These are phyloP conservation scores for Euphorbia peplus DNA, from an alignment of 345 rosid species.

Conservation along the genomic window DNA sequence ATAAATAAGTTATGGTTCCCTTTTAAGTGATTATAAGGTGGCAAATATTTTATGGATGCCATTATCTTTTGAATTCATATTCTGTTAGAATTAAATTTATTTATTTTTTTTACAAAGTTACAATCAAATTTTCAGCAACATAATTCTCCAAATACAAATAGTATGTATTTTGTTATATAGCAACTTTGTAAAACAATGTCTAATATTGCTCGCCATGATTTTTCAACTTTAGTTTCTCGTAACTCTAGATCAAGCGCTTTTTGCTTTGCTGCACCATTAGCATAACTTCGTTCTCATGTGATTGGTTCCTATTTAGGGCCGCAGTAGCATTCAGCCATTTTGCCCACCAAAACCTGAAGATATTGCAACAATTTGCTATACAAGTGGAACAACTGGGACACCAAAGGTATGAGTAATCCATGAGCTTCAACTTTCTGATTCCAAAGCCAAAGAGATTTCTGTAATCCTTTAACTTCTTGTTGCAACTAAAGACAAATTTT, in stretches of 20 bases:
- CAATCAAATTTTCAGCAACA: too few relatives aligned
- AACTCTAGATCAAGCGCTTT: background rate
- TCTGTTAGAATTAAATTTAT: too few relatives aligned
- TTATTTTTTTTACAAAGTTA: too few relatives aligned
- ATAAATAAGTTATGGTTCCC: too few relatives aligned
- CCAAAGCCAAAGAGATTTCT: background rate
- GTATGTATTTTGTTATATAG: too few relatives aligned
- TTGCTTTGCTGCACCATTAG: background rate
- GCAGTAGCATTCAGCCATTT: conserved; percentile 60
- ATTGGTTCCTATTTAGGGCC: conserved; percentile 58
- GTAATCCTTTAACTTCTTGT: conserved; percentile 13
- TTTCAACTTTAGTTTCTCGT: background rate
- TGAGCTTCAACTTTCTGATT: conserved; percentile 20
- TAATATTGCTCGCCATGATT: too few relatives aligned
- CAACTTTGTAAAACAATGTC: too few relatives aligned
- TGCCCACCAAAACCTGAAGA: conserved; percentile 75
- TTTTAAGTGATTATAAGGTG: too few relatives aligned
- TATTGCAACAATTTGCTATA: conserved; percentile 91
- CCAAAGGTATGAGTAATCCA: conserved; percentile 64
- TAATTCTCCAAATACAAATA: too few relatives aligned
- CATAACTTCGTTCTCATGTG: conserved; percentile 7
- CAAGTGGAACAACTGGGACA: conserved; percentile 98
- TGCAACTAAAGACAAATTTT: conserved; percentile 25
- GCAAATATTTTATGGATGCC: too few relatives aligned
- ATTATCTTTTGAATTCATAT: too few relatives aligned